phyloP scores from a whole-genome alignment of 2,329 filamentous ascomycete genomes.

The Aspergillus glaucus region DNA sequence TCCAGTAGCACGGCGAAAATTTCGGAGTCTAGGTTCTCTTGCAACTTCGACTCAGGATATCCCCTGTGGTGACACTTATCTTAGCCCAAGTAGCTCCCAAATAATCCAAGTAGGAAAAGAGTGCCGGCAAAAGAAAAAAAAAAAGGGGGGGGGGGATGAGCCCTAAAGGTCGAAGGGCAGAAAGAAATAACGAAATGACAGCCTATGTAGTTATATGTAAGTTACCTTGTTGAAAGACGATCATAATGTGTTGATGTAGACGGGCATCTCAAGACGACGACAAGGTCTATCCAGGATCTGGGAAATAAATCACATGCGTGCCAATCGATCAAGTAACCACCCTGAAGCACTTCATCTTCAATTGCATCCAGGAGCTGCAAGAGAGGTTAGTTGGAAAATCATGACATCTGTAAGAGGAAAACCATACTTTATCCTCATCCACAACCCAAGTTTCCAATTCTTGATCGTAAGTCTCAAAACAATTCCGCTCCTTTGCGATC shows the following conservation, averaged over 20 bases:
- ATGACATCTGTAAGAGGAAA: background rate
- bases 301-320: slow-evolving; percentile 96
- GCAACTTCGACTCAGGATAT: slow-evolving; percentile 78
- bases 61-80: slow-evolving; percentile 45
- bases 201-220: slow-evolving; percentile 1
- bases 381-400: slow-evolving; percentile 1
- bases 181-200: background rate
- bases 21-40: slow-evolving; percentile 94
- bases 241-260: slow-evolving; percentile 79
- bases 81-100: background rate
- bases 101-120: background rate
- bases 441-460: slow-evolving; percentile 85
- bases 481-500: slow-evolving; percentile 79
- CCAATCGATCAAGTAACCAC: slow-evolving; percentile 93
- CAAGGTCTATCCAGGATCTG: slow-evolving; percentile 86
- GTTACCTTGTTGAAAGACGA: slow-evolving; percentile 65
- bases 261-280: slow-evolving; percentile 76
- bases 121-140: background rate
- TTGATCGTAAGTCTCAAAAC: slow-evolving; percentile 82
- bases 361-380: slow-evolving; percentile 73
- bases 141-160: background rate
- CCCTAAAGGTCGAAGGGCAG: background rate
- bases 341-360: slow-evolving; percentile 69
- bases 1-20: slow-evolving; percentile 94
- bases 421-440: slow-evolving; percentile 81